Percentiles rank a stretch among this genome's conserved stretches.
Conservation (phyloP, 2,329 filamentous ascomycete species). For the Trichothecium roseum region DNA sequence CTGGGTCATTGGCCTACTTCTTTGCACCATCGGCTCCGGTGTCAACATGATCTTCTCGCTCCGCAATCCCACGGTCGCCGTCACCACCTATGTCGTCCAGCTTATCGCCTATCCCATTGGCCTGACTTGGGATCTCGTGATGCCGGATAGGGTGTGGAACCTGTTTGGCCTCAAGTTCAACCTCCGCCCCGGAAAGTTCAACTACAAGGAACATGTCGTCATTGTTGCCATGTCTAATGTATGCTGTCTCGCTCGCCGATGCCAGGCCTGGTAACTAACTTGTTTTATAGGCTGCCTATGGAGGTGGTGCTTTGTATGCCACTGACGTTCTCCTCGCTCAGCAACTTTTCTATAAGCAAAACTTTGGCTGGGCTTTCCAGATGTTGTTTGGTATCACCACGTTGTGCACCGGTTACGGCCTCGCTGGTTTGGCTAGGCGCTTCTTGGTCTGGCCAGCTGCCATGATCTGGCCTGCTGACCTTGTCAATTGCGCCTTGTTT, state of each 20-base stretch:
- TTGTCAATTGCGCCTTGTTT: slow-evolving; percentile 43
- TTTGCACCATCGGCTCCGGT: slow-evolving; percentile 51
- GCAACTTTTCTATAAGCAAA: slow-evolving; percentile 45
- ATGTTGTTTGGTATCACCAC: slow-evolving; percentile 43
- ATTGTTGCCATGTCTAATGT: slow-evolving; percentile 57
- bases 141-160: slow-evolving; percentile 41
- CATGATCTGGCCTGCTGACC: slow-evolving; percentile 47
- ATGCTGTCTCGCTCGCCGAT: slow-evolving; percentile 13
- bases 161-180: slow-evolving; percentile 44
- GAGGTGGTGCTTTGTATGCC: slow-evolving; percentile 46
- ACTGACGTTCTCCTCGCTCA: slow-evolving; percentile 40
- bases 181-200: slow-evolving; percentile 46
- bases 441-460: slow-evolving; percentile 44
- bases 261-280: too few species aligned
- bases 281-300: slow-evolving; percentile 38
- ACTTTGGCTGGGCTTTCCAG: slow-evolving; percentile 44
- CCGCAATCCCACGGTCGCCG: slow-evolving; percentile 46
- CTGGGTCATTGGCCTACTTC: slow-evolving; percentile 50
- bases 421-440: slow-evolving; percentile 42
- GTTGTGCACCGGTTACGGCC: slow-evolving; percentile 45
- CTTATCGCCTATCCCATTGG: slow-evolving; percentile 51
- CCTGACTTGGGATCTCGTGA: slow-evolving; percentile 41
- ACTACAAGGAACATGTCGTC: slow-evolving; percentile 51
- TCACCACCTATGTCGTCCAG: slow-evolving; percentile 53
- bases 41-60: slow-evolving; percentile 52